These are phyloP conservation scores for Myotisia sp. DNA, from an alignment of 2,329 filamentous ascomycete species.

Conservation along the genomic window DNA sequence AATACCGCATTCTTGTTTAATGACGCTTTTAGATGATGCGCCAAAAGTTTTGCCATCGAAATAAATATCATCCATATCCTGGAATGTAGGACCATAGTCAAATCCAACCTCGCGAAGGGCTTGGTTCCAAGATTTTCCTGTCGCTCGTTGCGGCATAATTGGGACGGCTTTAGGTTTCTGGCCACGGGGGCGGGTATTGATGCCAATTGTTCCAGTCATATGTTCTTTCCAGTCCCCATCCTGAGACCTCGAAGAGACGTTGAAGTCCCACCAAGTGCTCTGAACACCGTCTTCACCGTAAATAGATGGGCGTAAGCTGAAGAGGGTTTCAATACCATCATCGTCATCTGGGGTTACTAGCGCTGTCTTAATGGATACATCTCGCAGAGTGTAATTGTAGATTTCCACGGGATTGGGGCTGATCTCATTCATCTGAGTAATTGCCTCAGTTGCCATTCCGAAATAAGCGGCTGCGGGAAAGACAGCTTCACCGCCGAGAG, in stretches of 20 bases:
- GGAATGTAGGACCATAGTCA: slow-evolving; percentile 7
- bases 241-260: slow-evolving; percentile 1
- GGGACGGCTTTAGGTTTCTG: not conserved
- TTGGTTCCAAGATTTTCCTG: slow-evolving; percentile 1
- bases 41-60: not conserved
- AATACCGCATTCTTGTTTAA: not conserved
- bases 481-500: slow-evolving; percentile 24
- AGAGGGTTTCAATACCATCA: not conserved
- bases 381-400: no score
- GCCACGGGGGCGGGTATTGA: not conserved
- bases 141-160: not conserved
- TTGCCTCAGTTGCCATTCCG: slow-evolving; percentile 31
- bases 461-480: slow-evolving; percentile 33
- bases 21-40: not conserved
- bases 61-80: slow-evolving; percentile 1
- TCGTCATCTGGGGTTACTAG: not conserved
- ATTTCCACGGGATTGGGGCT: no score
- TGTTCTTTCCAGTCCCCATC: not conserved
- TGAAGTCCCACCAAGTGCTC: slow-evolving; percentile 4
- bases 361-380: not conserved
- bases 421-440: slow-evolving; percentile 7
- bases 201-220: not conserved
- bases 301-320: not conserved
- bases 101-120: not conserved
- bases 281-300: not conserved